Evolutionary conservation across 129 eudicot species (phyloP).

Genomic region (Scalesia atractyloides): DNA sequence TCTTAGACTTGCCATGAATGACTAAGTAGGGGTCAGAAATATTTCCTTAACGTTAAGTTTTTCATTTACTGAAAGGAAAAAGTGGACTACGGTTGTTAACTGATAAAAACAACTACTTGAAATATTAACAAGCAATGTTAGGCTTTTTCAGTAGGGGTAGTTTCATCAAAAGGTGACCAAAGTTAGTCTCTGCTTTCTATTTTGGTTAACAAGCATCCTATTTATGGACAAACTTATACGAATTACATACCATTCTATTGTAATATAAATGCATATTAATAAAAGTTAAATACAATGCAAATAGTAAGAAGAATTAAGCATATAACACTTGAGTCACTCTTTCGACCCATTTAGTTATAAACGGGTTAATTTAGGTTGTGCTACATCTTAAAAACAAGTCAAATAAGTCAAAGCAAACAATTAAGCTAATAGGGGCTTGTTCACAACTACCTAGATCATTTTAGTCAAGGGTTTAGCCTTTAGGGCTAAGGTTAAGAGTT

Average conservation of each 20-base stretch:
- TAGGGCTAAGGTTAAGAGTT: neutral
- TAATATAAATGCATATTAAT: slow-evolving; percentile 2
- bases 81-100: neutral
- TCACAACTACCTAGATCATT: neutral
- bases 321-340: neutral
- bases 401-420: neutral
- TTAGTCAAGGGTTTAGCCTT: neutral
- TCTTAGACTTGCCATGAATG: no score
- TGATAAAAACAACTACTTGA: neutral
- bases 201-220: neutral
- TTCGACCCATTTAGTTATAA: neutral
- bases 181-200: neutral
- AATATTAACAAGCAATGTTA: neutral
- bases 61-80: neutral
- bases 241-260: neutral
- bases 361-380: neutral
- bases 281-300: neutral
- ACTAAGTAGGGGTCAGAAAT: no score
- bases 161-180: neutral
- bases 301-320: slow-evolving; percentile 1
- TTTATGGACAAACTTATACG: neutral
- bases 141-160: neutral
- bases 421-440: neutral
- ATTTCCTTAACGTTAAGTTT: neutral
- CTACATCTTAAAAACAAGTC: neutral